Percentiles rank a stretch among this genome's conserved stretches.
These are phyloP conservation scores for Leccinum barrowsii DNA, from an alignment of 768 basidiomycete species.

Conservation along the genomic window DNA sequence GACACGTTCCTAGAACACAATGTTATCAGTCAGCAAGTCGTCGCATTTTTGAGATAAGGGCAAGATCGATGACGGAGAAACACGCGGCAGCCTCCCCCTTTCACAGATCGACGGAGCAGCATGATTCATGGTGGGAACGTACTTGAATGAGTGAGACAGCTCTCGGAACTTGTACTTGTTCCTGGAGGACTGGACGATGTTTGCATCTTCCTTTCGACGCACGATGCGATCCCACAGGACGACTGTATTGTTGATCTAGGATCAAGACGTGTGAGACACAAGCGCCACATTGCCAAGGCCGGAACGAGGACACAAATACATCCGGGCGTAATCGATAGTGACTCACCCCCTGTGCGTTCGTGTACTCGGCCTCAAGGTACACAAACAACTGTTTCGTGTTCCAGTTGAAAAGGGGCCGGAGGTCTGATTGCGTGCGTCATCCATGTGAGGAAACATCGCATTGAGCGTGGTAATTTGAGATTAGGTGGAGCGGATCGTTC, in stretches of 20 bases:
- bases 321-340: background rate
- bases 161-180: constrained; percentile 88
- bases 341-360: constrained; percentile 67
- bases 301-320: constrained; percentile 6
- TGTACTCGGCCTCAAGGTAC: constrained; percentile 83
- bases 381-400: constrained; percentile 95
- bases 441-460: constrained; percentile 1
- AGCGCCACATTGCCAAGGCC: constrained; percentile 14
- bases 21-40: constrained; percentile 17
- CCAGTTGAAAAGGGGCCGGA: constrained; percentile 86
- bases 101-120: background rate
- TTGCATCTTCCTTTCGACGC: constrained; percentile 71
- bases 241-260: constrained; percentile 67
- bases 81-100: constrained; percentile 18
- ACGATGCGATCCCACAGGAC: constrained; percentile 94
- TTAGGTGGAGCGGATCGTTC: constrained; percentile 8
- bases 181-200: constrained; percentile 46
- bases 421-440: constrained; percentile 44
- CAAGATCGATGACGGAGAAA: constrained; percentile 11
- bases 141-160: constrained; percentile 71
- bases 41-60: constrained; percentile 11
- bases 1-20: constrained; percentile 50
- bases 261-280: constrained; percentile 12
- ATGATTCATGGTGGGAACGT: constrained; percentile 29
- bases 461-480: constrained; percentile 15